These are phyloP conservation scores for Microcyclosporella mali DNA, from an alignment of 2,329 filamentous ascomycete species.

Conservation along the genomic window DNA sequence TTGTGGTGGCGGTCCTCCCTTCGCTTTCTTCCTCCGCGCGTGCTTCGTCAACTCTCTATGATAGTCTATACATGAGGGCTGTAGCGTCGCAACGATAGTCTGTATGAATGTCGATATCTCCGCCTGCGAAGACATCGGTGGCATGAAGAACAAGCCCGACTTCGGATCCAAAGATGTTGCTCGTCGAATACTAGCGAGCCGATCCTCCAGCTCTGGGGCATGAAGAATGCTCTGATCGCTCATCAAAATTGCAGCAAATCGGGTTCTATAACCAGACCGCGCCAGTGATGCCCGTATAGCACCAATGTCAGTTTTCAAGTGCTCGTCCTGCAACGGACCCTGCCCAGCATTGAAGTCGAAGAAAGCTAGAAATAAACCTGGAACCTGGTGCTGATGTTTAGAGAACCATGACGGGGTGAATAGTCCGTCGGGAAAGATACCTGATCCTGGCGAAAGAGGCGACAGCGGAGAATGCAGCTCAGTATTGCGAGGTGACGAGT, in stretches of 20 bases:
- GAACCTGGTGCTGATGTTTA: slow-evolving; percentile 82
- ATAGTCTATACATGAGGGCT: slow-evolving; percentile 74
- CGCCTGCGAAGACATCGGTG: slow-evolving; percentile 62
- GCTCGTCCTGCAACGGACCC: slow-evolving; percentile 74
- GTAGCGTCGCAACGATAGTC: slow-evolving; percentile 65
- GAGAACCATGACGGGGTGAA: slow-evolving; percentile 75
- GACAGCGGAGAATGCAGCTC: slow-evolving; percentile 88
- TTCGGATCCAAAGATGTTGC: slow-evolving; percentile 77
- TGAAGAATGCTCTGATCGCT: slow-evolving; percentile 60
- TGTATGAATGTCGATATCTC: slow-evolving; percentile 70
- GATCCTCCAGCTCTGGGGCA: slow-evolving; percentile 61
- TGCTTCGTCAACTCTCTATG: slow-evolving; percentile 94
- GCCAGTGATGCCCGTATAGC: slow-evolving; percentile 63
- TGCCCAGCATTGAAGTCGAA: slow-evolving; percentile 70
- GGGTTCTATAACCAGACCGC: slow-evolving; percentile 68
- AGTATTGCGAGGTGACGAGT: slow-evolving; percentile 29
- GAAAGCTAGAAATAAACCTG: slow-evolving; percentile 73
- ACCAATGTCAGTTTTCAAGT: slow-evolving; percentile 81
- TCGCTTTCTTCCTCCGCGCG: slow-evolving; percentile 76
- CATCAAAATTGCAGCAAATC: slow-evolving; percentile 70
- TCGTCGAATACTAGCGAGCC: slow-evolving; percentile 70
- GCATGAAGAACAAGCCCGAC: slow-evolving; percentile 72
- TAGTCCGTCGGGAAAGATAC: slow-evolving; percentile 82
- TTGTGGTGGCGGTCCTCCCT: slow-evolving; percentile 69
- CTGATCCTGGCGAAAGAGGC: slow-evolving; percentile 74